A percentile compares a stretch with the other conserved stretches of the same genome.
These are phyloP conservation scores for Fusarium pilosicola DNA, from an alignment of 2,329 filamentous ascomycete species.

Conservation along the genomic window DNA sequence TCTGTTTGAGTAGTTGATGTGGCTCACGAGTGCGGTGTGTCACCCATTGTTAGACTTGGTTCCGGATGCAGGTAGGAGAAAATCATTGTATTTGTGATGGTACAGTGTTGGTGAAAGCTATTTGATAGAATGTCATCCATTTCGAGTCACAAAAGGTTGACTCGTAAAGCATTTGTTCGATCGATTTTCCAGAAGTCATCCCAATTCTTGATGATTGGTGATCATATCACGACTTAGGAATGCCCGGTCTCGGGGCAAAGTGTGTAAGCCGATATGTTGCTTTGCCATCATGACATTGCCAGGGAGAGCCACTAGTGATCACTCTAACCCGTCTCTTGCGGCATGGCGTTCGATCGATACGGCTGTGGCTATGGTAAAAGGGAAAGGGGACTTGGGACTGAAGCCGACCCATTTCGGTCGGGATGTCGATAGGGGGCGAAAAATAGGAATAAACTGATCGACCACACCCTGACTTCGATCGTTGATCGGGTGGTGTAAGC, in stretches of 20 bases:
- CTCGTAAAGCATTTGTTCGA: not conserved
- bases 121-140: not conserved
- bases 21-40: not conserved
- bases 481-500: not conserved
- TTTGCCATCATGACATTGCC: not conserved
- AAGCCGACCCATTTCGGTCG: conserved; percentile 10
- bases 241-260: not conserved
- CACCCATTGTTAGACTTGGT: not conserved
- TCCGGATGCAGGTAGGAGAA: not conserved
- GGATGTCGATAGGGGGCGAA: not conserved
- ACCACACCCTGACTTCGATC: not conserved
- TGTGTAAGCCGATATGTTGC: not conserved
- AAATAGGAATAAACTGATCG: not conserved
- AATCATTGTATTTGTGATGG: not conserved
- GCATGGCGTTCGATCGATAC: conserved; percentile 5
- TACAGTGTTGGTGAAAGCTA: not conserved
- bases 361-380: not conserved
- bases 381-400: not conserved
- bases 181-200: not conserved
- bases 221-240: not conserved
- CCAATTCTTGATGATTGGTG: not conserved
- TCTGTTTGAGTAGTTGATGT: not conserved
- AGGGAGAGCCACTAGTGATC: not conserved
- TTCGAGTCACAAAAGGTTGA: not conserved
- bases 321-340: not conserved